phyloP scores from a whole-genome alignment of 73 alveolate species.

The Effrenium voratum region DNA sequence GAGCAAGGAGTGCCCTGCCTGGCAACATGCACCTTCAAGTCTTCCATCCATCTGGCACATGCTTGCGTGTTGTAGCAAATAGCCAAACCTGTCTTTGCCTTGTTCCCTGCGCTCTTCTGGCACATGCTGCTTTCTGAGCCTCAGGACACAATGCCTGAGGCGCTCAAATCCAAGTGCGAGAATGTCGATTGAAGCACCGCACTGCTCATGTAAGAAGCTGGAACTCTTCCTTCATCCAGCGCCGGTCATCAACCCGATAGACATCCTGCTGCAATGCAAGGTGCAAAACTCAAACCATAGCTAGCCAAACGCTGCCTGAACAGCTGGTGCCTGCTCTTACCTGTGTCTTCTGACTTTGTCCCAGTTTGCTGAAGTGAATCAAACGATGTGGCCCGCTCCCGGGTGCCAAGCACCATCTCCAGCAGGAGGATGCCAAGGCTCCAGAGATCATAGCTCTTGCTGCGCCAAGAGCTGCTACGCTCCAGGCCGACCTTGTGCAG shows the following conservation, averaged over 20 bases:
- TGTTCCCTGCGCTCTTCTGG: constrained; percentile 35
- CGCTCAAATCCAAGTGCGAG: background rate
- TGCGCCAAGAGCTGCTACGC: constrained; percentile 30
- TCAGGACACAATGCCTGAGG: background rate
- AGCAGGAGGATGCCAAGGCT: constrained; percentile 65
- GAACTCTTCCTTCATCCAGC: constrained; percentile 81
- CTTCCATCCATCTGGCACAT: background rate
- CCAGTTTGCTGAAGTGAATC: background rate
- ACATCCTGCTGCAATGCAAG: constrained; percentile 14
- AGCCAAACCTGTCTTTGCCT: background rate
- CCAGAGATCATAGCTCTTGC: constrained; percentile 74
- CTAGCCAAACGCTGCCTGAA: background rate
- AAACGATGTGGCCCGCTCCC: constrained; percentile 16
- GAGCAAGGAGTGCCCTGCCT: constrained; percentile 44
- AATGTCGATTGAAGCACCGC: background rate
- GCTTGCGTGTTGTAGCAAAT: background rate
- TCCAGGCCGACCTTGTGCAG: constrained; percentile 33
- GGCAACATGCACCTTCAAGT: background rate
- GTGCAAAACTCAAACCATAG: background rate
- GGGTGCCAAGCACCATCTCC: constrained; percentile 77
- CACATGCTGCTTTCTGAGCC: constrained; percentile 24
- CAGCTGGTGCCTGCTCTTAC: background rate
- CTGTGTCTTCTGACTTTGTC: background rate
- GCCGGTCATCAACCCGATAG: constrained; percentile 75
- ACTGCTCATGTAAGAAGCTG: background rate